A percentile compares a stretch with the other conserved stretches of the same genome.
phyloP scores from a whole-genome alignment of 1,284 basidiomycete genomes.

The Cryptococcus deneoformans region DNA sequence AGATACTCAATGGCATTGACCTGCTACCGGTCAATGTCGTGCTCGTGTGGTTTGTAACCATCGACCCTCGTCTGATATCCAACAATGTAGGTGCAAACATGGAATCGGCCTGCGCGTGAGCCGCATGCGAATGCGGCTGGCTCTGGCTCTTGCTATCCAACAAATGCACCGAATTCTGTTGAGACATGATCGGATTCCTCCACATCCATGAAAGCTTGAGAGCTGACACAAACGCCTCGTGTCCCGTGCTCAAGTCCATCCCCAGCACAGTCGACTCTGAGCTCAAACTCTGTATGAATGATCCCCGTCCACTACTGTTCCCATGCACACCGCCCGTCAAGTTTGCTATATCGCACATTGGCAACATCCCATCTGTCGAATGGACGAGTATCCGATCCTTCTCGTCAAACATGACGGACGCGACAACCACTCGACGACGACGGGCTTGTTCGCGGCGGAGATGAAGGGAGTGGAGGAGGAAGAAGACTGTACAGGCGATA shows the following conservation, averaged over 20 bases:
- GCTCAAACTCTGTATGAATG: slow-evolving; percentile 10
- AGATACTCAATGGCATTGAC: slow-evolving; percentile 24
- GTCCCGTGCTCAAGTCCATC: slow-evolving; percentile 47
- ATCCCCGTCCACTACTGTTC: slow-evolving; percentile 8
- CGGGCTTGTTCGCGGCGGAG: slow-evolving; percentile 41
- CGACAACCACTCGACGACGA: slow-evolving; percentile 51
- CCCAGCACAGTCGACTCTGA: slow-evolving; percentile 40
- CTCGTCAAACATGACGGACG: slow-evolving; percentile 49
- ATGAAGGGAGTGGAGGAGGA: slow-evolving; percentile 43
- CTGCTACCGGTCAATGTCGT: slow-evolving; percentile 8
- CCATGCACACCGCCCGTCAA: slow-evolving; percentile 21
- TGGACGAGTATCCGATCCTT: slow-evolving; percentile 49
- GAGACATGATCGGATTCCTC: slow-evolving; percentile 35
- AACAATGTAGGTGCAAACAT: slow-evolving; percentile 12
- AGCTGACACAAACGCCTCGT: slow-evolving; percentile 51
- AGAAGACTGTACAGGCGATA: slow-evolving; percentile 46
- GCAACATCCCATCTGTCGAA: slow-evolving; percentile 50
- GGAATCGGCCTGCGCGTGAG: neutral
- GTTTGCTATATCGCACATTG: slow-evolving; percentile 50
- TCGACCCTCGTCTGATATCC: slow-evolving; percentile 26
- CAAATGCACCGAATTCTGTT: slow-evolving; percentile 13
- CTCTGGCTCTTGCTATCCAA: slow-evolving; percentile 2
- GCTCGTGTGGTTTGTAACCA: slow-evolving; percentile 16
- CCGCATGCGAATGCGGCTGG: neutral
- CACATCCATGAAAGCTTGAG: slow-evolving; percentile 51